Base-by-base conservation (phyloP, 192 early-diverging fungal species). In the Cladochytrium replicatum region DNA sequence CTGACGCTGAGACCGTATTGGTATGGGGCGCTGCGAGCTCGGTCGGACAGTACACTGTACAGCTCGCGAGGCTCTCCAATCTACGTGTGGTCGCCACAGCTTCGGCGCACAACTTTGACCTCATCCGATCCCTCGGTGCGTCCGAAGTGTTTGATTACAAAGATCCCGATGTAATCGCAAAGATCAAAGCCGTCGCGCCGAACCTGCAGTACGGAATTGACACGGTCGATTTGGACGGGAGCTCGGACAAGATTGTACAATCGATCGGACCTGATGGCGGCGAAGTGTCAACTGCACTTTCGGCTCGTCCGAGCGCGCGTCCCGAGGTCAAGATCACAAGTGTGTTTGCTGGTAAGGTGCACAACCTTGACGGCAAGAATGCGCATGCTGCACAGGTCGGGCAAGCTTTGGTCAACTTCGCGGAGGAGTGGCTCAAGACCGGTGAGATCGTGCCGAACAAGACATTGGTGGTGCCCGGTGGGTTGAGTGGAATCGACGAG, bases 91-190 rank as follows among this genome's bases (percentile, higher is more conserved):
- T 60, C 21, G 32, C 58, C 27, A 57, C 52, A 6, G 42, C 29
- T 15, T 57, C 52, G 4, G 29, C 41, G 37, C 19, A 38, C 24
- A 60, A 55, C 52, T 60, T 60, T 60, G 58, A 53, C 31, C 41
- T 47, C 17, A 30, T 60, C 5, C 45, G 34, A 23, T 29, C 17
- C 9, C 41, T 60, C 23, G 58, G 58, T 1, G 58, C 58, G 13
- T 50, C 53, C 52, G 9, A 44, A 7, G 52, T 48, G 17, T 50
- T 60, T 28, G 58, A 60, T 44, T 60, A 60, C 57, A 50, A 42
- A 46, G 55, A 57, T 27, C 30, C 59, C 7, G 32, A 57, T 3
- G 53, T 57, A 13, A 25, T 24, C 19, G 25, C 23, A 3, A 54
- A 61, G 23, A 58, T 61, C 19, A 43, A 30, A 13, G 45, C 44